These are phyloP conservation scores for Adansonia gregorii DNA, from an alignment of 441 rosid species.

Conservation along the genomic window DNA sequence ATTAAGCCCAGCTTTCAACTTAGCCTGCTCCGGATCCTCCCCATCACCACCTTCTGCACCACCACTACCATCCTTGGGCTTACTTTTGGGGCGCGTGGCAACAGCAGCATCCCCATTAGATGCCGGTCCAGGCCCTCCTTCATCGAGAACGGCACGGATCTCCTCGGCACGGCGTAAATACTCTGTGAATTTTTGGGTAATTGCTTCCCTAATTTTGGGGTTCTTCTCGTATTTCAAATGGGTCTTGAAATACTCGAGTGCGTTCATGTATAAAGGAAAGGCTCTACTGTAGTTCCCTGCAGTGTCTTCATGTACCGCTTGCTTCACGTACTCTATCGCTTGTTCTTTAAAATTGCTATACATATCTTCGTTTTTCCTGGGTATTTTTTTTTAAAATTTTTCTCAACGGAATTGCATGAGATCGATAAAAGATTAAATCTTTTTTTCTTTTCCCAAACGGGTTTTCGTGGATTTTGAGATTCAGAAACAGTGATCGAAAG, in stretches of 20 bases:
- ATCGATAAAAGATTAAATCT: constrained; percentile 13
- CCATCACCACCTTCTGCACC: constrained; percentile 77
- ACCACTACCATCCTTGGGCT: constrained; percentile 66
- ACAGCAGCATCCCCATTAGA: constrained; percentile 91
- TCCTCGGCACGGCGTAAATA: constrained; percentile 99
- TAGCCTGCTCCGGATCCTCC: constrained; percentile 80
- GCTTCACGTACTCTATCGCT: constrained; percentile 97
- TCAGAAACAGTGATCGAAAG: background rate
- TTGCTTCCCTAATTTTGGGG: constrained; percentile 88
- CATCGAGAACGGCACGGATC: constrained; percentile 93
- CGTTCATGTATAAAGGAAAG: constrained; percentile 93
- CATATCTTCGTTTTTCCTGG: constrained; percentile 45
- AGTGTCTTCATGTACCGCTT: constrained; percentile 91
- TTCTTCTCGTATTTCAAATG: constrained; percentile 98
- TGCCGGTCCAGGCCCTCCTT: constrained; percentile 85
- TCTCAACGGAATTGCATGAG: constrained; percentile 25
- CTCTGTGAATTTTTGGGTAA: constrained; percentile 92
- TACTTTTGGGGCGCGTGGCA: constrained; percentile 79
- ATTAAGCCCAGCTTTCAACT: constrained; percentile 77
- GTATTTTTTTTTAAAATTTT: background rate
- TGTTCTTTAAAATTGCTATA: constrained; percentile 99
- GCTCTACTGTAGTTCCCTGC: constrained; percentile 94
- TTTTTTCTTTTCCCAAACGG: background rate
- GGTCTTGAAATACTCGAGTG: constrained; percentile 95
- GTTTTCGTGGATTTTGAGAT: background rate